phyloP scores from a whole-genome alignment of 768 basidiomycete genomes.

The Tubosaeta sp. region DNA sequence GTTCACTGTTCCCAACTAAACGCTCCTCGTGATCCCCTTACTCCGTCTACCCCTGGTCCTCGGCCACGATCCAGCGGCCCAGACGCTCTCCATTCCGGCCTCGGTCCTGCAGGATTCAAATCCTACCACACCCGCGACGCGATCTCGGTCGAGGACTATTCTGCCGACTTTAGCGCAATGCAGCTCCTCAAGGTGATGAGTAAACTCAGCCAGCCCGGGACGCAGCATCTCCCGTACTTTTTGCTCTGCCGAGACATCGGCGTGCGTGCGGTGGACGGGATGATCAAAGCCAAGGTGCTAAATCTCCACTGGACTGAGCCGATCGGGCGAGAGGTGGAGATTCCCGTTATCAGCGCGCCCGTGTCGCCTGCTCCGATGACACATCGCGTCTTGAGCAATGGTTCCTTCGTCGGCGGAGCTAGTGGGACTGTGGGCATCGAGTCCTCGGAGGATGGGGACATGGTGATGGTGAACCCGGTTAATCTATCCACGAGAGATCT shows the following conservation, averaged over 20 bases:
- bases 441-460: slow-evolving; percentile 44
- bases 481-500: slow-evolving; percentile 40
- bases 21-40: slow-evolving; percentile 31
- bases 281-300: slow-evolving; percentile 73
- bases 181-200: slow-evolving; percentile 81
- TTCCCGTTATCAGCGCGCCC: slow-evolving; percentile 24
- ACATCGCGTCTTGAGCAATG: slow-evolving; percentile 26
- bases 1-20: slow-evolving; percentile 73
- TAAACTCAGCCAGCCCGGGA: slow-evolving; percentile 61
- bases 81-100: slow-evolving; percentile 53
- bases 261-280: slow-evolving; percentile 76
- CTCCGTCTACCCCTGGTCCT: slow-evolving; percentile 29
- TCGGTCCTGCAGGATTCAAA: slow-evolving; percentile 61
- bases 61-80: slow-evolving; percentile 34
- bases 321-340: slow-evolving; percentile 50
- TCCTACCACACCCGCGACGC: slow-evolving; percentile 41
- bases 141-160: slow-evolving; percentile 40
- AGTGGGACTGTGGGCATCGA: slow-evolving; percentile 41
- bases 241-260: slow-evolving; percentile 80
- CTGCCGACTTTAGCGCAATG: slow-evolving; percentile 71
- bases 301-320: slow-evolving; percentile 76
- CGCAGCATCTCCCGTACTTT: slow-evolving; percentile 72
- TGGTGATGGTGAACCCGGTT: slow-evolving; percentile 39
- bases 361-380: slow-evolving; percentile 27
- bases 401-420: slow-evolving; percentile 27